Evolutionary conservation across 2,329 filamentous ascomycete species (phyloP), one percentile per base, ranked within the genome.

Genomic region (Leptosphaerulina australis): DNA sequence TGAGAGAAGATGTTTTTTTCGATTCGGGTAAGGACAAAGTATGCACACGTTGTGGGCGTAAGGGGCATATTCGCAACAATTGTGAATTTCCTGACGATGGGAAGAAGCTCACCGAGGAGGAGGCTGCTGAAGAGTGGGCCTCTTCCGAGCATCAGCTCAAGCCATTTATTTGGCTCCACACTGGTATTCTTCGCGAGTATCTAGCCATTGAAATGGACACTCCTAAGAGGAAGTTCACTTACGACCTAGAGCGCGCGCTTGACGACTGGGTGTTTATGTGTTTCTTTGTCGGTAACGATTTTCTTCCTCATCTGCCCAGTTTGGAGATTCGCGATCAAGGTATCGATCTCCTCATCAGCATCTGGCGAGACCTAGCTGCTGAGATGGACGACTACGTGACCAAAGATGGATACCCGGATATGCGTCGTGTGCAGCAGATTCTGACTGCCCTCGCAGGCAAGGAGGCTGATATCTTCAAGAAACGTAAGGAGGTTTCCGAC

Each of bases 181-280:
- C 99, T 46, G 88, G 90, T 20, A 82, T 97, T 41, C 77, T 99
- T 46, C 85, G 94, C 66, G 94, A 99, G 75, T 99, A 99, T 70
- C 81, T 99, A 45, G 91, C 88, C 50, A 87, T 90, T 41, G 94
- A 99, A 74, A 85, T 99, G 64, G 83, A 88, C 65, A 87, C 97
- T 25, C 87, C 90, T 14, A 83, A 86, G 47, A 83, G 96, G 59
- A 87, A 87, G 1, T 97, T 97, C 75, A 83, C 84, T 45, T 97
- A 96, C 74, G 91, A 99, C 70, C 80, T 99, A 34, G 94, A 99
- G 74, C 86, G 94, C 59, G 92, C 92, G 20, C 83, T 97, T 51
- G 94, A 97, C 73, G 93, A 97, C 70, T 97, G 93, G 94, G 91
- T 97, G 11, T 97, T 97, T 73, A 94, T 97, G 86, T 97, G 93